These are phyloP conservation scores for Oryza longistaminata DNA, from an alignment of 176 grass and related monocot species.

Conservation along the genomic window DNA sequence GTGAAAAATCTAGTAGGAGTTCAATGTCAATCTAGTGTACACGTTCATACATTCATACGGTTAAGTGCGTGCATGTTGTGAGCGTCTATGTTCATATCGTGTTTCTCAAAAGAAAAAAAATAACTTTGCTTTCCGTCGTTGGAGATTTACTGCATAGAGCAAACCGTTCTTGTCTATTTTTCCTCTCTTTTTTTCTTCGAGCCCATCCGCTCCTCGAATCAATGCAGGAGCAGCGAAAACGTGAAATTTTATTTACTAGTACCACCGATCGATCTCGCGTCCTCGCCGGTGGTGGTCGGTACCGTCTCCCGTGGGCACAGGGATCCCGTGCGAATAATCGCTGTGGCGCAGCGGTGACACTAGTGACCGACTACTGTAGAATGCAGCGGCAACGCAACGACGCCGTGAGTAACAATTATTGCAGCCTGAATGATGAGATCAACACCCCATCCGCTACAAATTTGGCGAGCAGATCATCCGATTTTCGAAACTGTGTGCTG, in stretches of 20 bases:
- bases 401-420: neutral
- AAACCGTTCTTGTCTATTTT: too few relatives aligned
- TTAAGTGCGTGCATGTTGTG: too few relatives aligned
- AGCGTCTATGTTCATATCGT: too few relatives aligned
- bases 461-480: too few relatives aligned
- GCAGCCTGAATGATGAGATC: neutral
- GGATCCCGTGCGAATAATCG: slow-evolving; percentile 22
- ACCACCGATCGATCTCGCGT: neutral
- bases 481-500: too few relatives aligned
- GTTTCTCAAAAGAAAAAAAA: too few relatives aligned
- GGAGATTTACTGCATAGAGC: too few relatives aligned
- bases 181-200: neutral
- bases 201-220: neutral
- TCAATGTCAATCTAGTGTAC: too few relatives aligned
- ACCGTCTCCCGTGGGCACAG: neutral
- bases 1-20: neutral
- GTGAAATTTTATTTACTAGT: neutral
- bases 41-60: too few relatives aligned
- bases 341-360: slow-evolving; percentile 5
- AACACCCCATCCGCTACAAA: neutral
- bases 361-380: slow-evolving; percentile 1
- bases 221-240: neutral
- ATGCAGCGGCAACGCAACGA: neutral
- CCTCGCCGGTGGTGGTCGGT: too few relatives aligned
- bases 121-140: too few relatives aligned